Evolutionary conservation across 2,329 filamentous ascomycete species (phyloP), one percentile per base, ranked within the genome.

Genomic region (Coniochaeta sp.): DNA sequence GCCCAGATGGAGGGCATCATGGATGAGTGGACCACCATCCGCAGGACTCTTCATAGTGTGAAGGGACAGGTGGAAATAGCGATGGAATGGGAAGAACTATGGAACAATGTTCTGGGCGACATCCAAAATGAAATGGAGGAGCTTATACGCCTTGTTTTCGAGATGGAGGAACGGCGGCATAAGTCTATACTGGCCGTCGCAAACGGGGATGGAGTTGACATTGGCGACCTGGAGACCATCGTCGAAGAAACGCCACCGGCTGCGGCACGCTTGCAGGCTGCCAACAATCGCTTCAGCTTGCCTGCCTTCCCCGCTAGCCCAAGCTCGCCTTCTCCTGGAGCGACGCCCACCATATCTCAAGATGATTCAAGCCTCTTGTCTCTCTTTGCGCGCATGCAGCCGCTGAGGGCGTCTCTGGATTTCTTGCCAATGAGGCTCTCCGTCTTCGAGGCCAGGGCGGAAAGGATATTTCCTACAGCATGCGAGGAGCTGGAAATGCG

Each of bases 31-130:
- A 81, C 86, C 52, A 86, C 87, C 65, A 93, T 97, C 67, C 89
- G 91, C 67, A 80, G 79, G 47, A 88, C 89, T 1, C 77, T 99
- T 58, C 89, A 89, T 64, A 87, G 77, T 28, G 89, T 96, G 60
- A 96, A 96, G 71, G 84, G 84, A 56, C 93, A 98, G 70, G 93
- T 99, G 19, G 95, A 98, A 73, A 87, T 96, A 61, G 95, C 95
- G 55, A 96, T 98, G 92, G 95, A 99, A 71, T 99, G 93, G 93
- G 93, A 97, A 73, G 93, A 98, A 75, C 80, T 99, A 38, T 98
- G 95, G 93, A 91, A 91, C 67, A 91, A 84, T 64, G 93, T 98
- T 3, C 79, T 99, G 2, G 93, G 93, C 52, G 93, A 98, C 71
- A 96, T 98, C 63, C 90, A 93, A 58, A 86, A 88, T 63, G 95